A percentile compares a stretch with the other conserved stretches of the same genome.
phyloP scores from a whole-genome alignment of 495 filamentous ascomycete species.

The Tuber umbilicatum region DNA sequence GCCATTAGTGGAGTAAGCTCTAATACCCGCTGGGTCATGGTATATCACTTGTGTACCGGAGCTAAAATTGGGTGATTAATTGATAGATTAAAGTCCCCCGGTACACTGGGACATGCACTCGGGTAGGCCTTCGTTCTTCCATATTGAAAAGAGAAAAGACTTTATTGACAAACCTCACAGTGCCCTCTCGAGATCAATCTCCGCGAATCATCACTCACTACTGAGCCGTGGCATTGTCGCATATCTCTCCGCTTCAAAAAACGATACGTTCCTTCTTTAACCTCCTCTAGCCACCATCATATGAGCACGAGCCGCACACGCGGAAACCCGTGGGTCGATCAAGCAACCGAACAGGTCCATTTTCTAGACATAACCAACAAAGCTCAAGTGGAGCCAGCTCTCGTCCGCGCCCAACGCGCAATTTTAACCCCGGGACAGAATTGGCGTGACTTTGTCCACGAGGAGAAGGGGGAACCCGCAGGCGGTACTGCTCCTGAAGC shows the following conservation, averaged over 20 bases:
- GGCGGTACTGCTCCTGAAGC: not conserved
- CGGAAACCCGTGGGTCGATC: slow-evolving; percentile 37
- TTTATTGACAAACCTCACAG: slow-evolving; percentile 15
- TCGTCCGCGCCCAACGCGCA: slow-evolving; percentile 38
- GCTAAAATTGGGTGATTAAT: slow-evolving; percentile 7
- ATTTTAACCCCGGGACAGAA: slow-evolving; percentile 37
- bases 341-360: slow-evolving; percentile 36
- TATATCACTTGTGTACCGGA: slow-evolving; percentile 1
- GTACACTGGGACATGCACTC: slow-evolving; percentile 40
- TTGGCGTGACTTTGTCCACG: slow-evolving; percentile 30
- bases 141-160: not conserved
- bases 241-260: slow-evolving; percentile 41
- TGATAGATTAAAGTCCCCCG: slow-evolving; percentile 39
- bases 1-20: slow-evolving; percentile 41
- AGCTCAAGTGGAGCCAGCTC: slow-evolving; percentile 33
- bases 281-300: slow-evolving; percentile 2
- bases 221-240: slow-evolving; percentile 36
- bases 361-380: slow-evolving; percentile 38
- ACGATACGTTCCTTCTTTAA: slow-evolving; percentile 24
- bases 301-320: slow-evolving; percentile 9
- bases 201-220: slow-evolving; percentile 20
- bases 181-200: slow-evolving; percentile 44
- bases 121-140: slow-evolving; percentile 19
- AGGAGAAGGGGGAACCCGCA: not conserved
- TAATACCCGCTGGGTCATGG: not conserved